phyloP scores from a whole-genome alignment of 192 early-diverging fungal genomes.

The Podila clonocystis region DNA sequence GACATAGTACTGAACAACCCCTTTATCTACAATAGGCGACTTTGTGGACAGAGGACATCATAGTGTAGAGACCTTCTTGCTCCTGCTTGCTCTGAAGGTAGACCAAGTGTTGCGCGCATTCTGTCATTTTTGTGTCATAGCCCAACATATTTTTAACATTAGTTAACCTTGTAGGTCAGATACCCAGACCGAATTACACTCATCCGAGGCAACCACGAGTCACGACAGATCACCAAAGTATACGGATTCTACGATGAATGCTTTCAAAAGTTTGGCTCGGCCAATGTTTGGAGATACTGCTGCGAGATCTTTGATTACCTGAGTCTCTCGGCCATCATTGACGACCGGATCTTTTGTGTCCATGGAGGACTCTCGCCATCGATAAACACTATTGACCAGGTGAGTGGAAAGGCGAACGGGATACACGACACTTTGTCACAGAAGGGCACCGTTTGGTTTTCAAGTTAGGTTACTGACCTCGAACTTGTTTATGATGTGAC shows the following conservation, averaged over 20 bases:
- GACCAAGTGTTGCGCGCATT: not conserved
- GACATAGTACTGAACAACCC: not conserved
- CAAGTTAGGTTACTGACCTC: not conserved
- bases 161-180: conserved; percentile 60
- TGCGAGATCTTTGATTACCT: conserved; percentile 98
- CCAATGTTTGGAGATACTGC: conserved; percentile 97
- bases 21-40: conserved; percentile 62
- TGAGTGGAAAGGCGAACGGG: conserved; percentile 7
- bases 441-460: not conserved
- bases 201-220: conserved; percentile 95
- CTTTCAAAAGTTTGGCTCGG: conserved; percentile 94
- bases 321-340: conserved; percentile 93
- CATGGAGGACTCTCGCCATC: conserved; percentile 95
- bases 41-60: conserved; percentile 98
- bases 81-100: conserved; percentile 94
- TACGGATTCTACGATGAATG: conserved; percentile 99
- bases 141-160: not conserved
- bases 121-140: not conserved
- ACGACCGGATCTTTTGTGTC: conserved; percentile 94
- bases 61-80: conserved; percentile 96
- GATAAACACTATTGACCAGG: conserved; percentile 93
- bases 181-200: conserved; percentile 95
- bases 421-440: not conserved
- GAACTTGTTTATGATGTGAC: not conserved
- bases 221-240: conserved; percentile 96